phyloP scores from a whole-genome alignment of 177 flowering plant genomes.

The Vitis hybrid region DNA sequence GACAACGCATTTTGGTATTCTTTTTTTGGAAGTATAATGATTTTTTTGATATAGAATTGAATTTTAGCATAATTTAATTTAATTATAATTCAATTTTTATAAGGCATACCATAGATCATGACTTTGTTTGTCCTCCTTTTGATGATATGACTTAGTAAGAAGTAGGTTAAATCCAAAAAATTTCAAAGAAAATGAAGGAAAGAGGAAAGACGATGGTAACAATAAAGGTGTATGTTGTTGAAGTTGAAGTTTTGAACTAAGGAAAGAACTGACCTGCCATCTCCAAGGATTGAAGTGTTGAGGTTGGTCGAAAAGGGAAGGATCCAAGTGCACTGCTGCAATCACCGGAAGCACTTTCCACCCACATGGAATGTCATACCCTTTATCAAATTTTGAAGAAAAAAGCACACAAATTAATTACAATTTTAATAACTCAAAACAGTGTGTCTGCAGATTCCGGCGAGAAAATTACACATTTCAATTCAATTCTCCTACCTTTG shows the following conservation, averaged over 20 bases:
- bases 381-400: constrained; percentile 26
- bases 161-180: too few relatives aligned
- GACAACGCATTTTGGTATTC: too few relatives aligned
- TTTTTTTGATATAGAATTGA: too few relatives aligned
- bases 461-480: background rate
- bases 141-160: too few relatives aligned
- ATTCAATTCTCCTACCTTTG: constrained; percentile 45
- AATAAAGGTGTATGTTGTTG: background rate
- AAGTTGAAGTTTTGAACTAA: constrained; percentile 2
- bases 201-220: background rate
- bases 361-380: constrained; percentile 91
- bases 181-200: background rate
- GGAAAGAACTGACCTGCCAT: constrained; percentile 70
- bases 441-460: constrained; percentile 17
- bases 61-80: too few relatives aligned
- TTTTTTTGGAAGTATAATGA: too few relatives aligned
- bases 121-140: too few relatives aligned
- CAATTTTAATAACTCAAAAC: background rate
- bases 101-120: too few relatives aligned
- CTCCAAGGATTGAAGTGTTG: constrained; percentile 93
- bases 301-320: constrained; percentile 70
- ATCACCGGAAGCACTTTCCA: constrained; percentile 98
- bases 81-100: too few relatives aligned
- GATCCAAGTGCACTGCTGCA: constrained; percentile 87
- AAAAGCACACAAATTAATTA: background rate